These are phyloP conservation scores for Xylaria grammica DNA, from an alignment of 495 filamentous ascomycete species.

Conservation along the genomic window DNA sequence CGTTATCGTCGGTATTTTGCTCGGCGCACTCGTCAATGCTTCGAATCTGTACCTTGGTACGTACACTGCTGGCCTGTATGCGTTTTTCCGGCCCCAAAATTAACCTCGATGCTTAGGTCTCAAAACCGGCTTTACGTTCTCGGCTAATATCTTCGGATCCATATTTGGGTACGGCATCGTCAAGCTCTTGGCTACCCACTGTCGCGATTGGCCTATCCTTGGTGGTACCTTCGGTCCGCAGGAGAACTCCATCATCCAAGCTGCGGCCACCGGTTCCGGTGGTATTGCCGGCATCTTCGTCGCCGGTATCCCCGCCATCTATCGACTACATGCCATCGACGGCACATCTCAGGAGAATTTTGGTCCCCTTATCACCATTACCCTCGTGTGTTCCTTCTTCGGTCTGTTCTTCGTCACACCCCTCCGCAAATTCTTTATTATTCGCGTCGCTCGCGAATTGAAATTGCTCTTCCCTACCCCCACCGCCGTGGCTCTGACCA, in stretches of 20 bases:
- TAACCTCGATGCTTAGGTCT: constrained; percentile 51
- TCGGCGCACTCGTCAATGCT: constrained; percentile 66
- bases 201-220: constrained; percentile 60
- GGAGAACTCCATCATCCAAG: constrained; percentile 71
- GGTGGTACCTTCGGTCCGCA: constrained; percentile 67
- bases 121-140: constrained; percentile 70
- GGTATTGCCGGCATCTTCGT: constrained; percentile 69
- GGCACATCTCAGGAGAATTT: constrained; percentile 60
- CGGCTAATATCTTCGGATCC: constrained; percentile 63
- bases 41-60: constrained; percentile 69
- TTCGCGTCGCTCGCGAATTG: constrained; percentile 67
- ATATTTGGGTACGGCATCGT: constrained; percentile 72
- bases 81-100: constrained; percentile 8
- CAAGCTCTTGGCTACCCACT: constrained; percentile 56
- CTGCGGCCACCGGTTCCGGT: constrained; percentile 66
- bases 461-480: constrained; percentile 68
- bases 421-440: constrained; percentile 71
- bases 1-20: constrained; percentile 59
- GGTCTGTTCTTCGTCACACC: constrained; percentile 72
- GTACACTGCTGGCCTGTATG: constrained; percentile 19
- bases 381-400: constrained; percentile 67
- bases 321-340: constrained; percentile 58
- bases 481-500: constrained; percentile 67
- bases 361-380: constrained; percentile 64
- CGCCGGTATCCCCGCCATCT: constrained; percentile 67